Conservation (phyloP, 306 rosid genomes). For the Vigna radiata region DNA sequence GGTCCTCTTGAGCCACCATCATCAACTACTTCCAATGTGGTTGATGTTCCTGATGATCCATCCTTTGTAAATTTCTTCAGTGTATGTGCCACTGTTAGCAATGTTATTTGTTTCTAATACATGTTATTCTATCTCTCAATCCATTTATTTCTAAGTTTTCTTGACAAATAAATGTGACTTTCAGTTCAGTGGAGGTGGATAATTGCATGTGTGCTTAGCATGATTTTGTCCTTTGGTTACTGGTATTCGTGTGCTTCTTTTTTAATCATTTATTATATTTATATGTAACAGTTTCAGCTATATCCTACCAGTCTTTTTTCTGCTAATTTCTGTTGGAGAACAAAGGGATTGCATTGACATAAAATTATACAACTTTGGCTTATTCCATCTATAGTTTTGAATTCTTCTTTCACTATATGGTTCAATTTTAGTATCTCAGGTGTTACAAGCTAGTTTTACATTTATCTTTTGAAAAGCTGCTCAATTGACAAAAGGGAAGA, state of each 20-base stretch:
- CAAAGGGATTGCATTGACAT: not conserved
- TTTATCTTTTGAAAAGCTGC: slow-evolving; percentile 16
- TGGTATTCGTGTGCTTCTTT: not conserved
- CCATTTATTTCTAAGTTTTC: slow-evolving; percentile 13
- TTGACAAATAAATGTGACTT: slow-evolving; percentile 20
- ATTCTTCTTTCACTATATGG: slow-evolving; percentile 22
- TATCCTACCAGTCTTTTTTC: slow-evolving; percentile 5
- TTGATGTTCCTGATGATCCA: slow-evolving; percentile 61
- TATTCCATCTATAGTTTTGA: slow-evolving; percentile 29
- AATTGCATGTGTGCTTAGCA: slow-evolving; percentile 14
- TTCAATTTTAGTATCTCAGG: slow-evolving; percentile 16
- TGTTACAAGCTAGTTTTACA: not conserved
- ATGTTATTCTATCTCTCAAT: not conserved
- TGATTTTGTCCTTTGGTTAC: slow-evolving; percentile 31
- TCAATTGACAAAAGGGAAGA: not conserved
- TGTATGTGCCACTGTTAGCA: slow-evolving; percentile 47
- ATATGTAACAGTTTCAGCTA: slow-evolving; percentile 22
- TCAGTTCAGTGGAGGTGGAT: not conserved
- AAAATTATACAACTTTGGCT: slow-evolving; percentile 10
- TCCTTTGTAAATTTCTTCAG: slow-evolving; percentile 69
- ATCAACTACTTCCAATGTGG: slow-evolving; percentile 53
- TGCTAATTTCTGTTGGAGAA: slow-evolving; percentile 17
- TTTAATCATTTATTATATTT: not conserved
- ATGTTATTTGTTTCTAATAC: slow-evolving; percentile 27
- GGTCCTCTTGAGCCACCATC: slow-evolving; percentile 67